Percentiles rank a stretch among this genome's conserved stretches.
Conservation (phyloP, 768 basidiomycete genomes). For the Trametes sanguinea region DNA sequence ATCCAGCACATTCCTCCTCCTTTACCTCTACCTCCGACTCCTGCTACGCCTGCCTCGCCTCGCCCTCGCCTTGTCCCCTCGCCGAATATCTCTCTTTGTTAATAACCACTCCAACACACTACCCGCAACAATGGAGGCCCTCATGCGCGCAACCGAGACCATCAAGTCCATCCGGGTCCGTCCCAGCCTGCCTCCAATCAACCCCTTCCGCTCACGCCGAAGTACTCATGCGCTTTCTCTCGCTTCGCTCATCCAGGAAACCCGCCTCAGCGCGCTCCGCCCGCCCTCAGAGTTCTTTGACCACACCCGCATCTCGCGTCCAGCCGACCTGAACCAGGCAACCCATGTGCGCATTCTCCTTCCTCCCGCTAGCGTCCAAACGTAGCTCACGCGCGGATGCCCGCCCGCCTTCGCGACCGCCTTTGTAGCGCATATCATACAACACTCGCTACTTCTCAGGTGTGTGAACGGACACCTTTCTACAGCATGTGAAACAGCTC, state of each 20-base stretch:
- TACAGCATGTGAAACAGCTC: not conserved
- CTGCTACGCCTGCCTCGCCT: not conserved
- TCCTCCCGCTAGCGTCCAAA: not conserved
- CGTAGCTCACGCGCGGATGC: not conserved
- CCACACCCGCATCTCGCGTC: slow-evolving; percentile 78
- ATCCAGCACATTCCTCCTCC: not conserved
- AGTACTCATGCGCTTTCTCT: slow-evolving; percentile 7
- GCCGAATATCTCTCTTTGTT: not conserved
- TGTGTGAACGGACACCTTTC: slow-evolving; percentile 25
- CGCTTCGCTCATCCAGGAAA: slow-evolving; percentile 53
- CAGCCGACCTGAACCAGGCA: slow-evolving; percentile 78
- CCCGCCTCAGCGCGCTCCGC: slow-evolving; percentile 73
- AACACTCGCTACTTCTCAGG: slow-evolving; percentile 91
- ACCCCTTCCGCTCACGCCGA: slow-evolving; percentile 1
- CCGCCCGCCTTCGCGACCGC: not conserved
- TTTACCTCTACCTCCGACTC: not conserved
- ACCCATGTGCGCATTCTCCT: slow-evolving; percentile 57
- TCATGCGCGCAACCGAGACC: slow-evolving; percentile 66
- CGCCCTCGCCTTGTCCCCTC: slow-evolving; percentile 10
- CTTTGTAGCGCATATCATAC: slow-evolving; percentile 81
- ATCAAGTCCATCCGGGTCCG: slow-evolving; percentile 71
- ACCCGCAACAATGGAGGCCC: slow-evolving; percentile 54
- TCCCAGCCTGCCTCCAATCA: slow-evolving; percentile 20
- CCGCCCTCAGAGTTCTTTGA: slow-evolving; percentile 82
- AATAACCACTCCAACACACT: not conserved